These are phyloP conservation scores for Hemisphaericaspora lyxosophila DNA, from an alignment of 1,139 yeast genomes.

Conservation along the genomic window DNA sequence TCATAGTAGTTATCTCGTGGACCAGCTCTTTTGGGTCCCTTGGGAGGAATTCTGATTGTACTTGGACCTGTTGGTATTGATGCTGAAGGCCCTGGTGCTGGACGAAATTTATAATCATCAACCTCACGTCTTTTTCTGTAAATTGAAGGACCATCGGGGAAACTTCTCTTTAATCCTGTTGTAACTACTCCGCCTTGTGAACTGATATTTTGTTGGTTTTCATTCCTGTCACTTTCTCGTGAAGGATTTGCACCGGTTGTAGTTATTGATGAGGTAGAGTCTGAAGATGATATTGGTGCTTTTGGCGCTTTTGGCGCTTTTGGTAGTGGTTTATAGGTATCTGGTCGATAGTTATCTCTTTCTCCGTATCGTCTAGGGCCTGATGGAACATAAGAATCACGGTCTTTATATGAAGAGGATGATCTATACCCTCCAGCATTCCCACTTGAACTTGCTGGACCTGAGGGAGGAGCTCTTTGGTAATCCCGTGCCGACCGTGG, in stretches of 20 bases:
- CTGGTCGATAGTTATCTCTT: conserved; percentile 14
- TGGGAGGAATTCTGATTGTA: conserved; percentile 13
- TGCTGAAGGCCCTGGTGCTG: no score
- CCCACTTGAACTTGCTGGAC: conserved; percentile 3
- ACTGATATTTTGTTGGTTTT: conserved; percentile 2
- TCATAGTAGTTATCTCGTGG: not conserved
- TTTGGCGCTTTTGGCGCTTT: conserved; percentile 8
- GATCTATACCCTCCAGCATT: conserved; percentile 5
- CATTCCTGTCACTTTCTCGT: not conserved
- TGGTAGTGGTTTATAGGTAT: conserved; percentile 13
- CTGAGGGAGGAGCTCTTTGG: conserved; percentile 8
- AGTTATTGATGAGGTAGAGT: conserved; percentile 2
- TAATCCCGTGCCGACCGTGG: conserved; percentile 11
- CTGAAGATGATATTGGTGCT: conserved; percentile 4
- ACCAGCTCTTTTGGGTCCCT: conserved; percentile 16
- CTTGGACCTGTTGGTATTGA: conserved; percentile 1
- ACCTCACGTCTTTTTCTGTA: conserved; percentile 15
- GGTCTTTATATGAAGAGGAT: conserved; percentile 3
- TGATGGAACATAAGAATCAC: conserved; percentile 10
- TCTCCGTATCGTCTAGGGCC: conserved; percentile 23
- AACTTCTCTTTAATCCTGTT: conserved; percentile 10
- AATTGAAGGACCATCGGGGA: conserved; percentile 18
- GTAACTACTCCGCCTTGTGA: conserved; percentile 1
- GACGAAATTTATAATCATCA: conserved; percentile 3
- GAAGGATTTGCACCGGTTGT: conserved; percentile 2